A percentile compares a stretch with the other conserved stretches of the same genome.
Evolutionary conservation across 1,139 yeast genomes (phyloP).

Genomic region (Sugiyamaella japonica): DNA sequence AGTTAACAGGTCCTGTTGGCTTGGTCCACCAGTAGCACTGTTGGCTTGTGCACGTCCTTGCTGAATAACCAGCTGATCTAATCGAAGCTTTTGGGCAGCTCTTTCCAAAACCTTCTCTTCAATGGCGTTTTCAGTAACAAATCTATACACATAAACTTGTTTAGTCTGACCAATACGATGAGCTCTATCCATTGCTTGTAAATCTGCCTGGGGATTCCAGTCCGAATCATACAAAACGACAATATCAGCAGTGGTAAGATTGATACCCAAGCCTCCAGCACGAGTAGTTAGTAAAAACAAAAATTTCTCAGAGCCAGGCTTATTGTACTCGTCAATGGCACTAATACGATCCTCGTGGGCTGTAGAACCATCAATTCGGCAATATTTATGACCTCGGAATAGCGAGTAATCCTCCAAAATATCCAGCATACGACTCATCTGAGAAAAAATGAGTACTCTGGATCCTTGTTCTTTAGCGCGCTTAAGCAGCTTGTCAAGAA

Average conservation of each 20-base stretch:
- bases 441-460: conserved; percentile 87
- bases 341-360: conserved; percentile 89
- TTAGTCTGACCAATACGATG: conserved; percentile 98
- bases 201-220: conserved; percentile 99
- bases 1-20: conserved; percentile 80
- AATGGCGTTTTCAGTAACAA: conserved; percentile 93
- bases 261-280: conserved; percentile 98
- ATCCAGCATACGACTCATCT: conserved; percentile 90
- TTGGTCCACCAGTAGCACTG: conserved; percentile 49
- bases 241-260: conserved; percentile 87
- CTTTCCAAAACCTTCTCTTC: conserved; percentile 95
- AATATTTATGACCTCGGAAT: conserved; percentile 79
- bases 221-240: conserved; percentile 92
- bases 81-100: conserved; percentile 89
- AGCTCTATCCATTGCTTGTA: conserved; percentile 99
- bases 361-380: conserved; percentile 94
- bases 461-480: conserved; percentile 78
- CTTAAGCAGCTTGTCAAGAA: conserved; percentile 77
- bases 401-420: conserved; percentile 90
- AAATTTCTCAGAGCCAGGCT: conserved; percentile 78
- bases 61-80: conserved; percentile 94
- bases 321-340: conserved; percentile 90
- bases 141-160: conserved; percentile 87
- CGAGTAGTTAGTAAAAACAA: conserved; percentile 87
- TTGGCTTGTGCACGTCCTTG: conserved; percentile 66